Percentiles rank a stretch among this genome's conserved stretches.
phyloP scores from a whole-genome alignment of 306 rosid genomes.

The Trichosanthes truncata region DNA sequence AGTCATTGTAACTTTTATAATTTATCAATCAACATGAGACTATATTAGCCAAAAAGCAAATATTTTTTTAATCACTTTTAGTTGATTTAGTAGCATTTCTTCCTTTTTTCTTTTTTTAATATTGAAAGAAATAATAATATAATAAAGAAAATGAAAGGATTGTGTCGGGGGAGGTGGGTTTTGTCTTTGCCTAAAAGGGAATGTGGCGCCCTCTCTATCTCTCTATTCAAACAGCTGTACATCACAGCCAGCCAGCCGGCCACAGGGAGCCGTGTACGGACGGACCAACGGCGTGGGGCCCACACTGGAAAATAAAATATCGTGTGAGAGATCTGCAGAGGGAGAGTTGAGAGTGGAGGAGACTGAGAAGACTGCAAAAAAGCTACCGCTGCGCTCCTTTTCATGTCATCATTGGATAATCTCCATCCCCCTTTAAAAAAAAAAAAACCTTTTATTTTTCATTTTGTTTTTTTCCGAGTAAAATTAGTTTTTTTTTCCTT shows the following conservation, averaged over 20 bases:
- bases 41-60: neutral
- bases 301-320: neutral
- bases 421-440: neutral
- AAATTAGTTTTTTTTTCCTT: no score
- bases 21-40: neutral
- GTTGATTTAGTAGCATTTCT: neutral
- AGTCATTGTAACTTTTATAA: no score
- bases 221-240: neutral
- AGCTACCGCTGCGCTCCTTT: neutral
- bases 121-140: neutral
- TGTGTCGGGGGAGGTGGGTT: neutral
- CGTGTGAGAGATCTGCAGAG: neutral
- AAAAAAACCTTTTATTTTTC: no score
- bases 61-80: neutral
- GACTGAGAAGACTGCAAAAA: neutral
- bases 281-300: neutral
- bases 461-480: no score
- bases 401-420: neutral
- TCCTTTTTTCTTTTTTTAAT: neutral
- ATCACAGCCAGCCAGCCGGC: neutral
- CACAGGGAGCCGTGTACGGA: neutral
- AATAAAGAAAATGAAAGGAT: neutral
- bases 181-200: constrained; percentile 13
- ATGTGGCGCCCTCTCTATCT: neutral
- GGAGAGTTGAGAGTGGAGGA: neutral